Base-by-base conservation (phyloP, 805 yeast species). In the Monosporozyma solicola region DNA sequence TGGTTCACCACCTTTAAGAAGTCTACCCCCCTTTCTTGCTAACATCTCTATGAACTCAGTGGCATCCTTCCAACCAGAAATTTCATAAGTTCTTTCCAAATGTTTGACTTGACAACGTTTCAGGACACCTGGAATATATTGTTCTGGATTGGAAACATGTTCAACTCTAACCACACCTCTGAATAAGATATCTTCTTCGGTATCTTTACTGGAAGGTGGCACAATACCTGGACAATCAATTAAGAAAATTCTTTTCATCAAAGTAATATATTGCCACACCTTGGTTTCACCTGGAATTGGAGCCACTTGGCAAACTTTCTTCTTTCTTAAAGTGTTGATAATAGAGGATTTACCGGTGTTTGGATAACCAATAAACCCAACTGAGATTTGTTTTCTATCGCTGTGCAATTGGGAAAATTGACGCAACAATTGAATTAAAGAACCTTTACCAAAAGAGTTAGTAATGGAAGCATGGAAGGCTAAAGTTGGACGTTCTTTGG, bases 221-320 rank as follows among this genome's bases (percentile, higher is more conserved):
- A 92, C 99, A 66, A 92, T 92, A 72, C 99, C 99, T 2, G 99
- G 99, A 76, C 99, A 94, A 73, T 92, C 99, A 64, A 92, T 94
- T 63, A 92, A 75, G 72, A 91, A 92, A 51, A 92, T 92, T 59
- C 92, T 80, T 77, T 92, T 92, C 97, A 94, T 92, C 62, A 92
- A 76, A 3, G 99, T 91, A 63, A 92, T 91, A 74, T 92, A 92
- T 75, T 92, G 99, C 99, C 99, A 92, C 47, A 92, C 97, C 72
- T 92, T 92, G 37, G 99, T 92, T 69, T 92, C 99, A 69, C 99
- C 99, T 32, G 99, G 99, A 63, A 92, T 90, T 48, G 99, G 99
- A 1, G 99, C 99, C 48, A 92, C 98, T 47, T 79, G 84, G 74
- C 98, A 94, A 48, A 92, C 99, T 74, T 92, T 94, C 80, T 94